Percentiles rank a stretch among this genome's conserved stretches.
Conservation (phyloP, 345 rosid genomes). For the Hibiscus syriacus region DNA sequence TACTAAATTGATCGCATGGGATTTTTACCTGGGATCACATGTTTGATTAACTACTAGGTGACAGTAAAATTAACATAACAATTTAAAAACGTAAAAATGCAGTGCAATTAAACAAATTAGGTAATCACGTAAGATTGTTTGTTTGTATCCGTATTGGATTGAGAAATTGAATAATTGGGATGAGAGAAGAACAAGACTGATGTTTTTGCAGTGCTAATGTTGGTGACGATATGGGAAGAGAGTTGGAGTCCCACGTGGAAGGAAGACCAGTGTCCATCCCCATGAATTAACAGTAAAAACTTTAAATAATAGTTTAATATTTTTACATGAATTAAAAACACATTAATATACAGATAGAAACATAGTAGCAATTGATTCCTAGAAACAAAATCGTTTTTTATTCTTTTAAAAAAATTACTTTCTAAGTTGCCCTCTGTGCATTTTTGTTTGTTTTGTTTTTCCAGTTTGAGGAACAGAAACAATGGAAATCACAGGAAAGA, state of each 20-base stretch:
- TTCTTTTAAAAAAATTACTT: no score
- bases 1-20: neutral
- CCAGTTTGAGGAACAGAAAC: slow-evolving; percentile 14
- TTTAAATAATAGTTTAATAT: neutral
- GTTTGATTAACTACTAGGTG: slow-evolving; percentile 2
- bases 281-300: slow-evolving; percentile 20
- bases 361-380: neutral
- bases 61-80: neutral
- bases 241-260: slow-evolving; percentile 49
- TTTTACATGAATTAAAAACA: neutral
- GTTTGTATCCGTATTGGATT: slow-evolving; percentile 5
- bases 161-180: neutral
- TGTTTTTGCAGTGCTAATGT: slow-evolving; percentile 40
- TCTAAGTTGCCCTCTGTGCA: neutral
- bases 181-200: slow-evolving; percentile 4
- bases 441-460: neutral
- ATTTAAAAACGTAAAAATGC: neutral
- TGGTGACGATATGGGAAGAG: slow-evolving; percentile 28
- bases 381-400: neutral
- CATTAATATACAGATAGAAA: neutral
- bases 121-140: slow-evolving; percentile 12
- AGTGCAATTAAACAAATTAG: neutral
- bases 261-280: slow-evolving; percentile 47
- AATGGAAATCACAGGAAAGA: slow-evolving; percentile 5
- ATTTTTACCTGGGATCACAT: slow-evolving; percentile 15